Conservation (phyloP, 106 monocot genomes). For the Apostasia shenzhenica region DNA sequence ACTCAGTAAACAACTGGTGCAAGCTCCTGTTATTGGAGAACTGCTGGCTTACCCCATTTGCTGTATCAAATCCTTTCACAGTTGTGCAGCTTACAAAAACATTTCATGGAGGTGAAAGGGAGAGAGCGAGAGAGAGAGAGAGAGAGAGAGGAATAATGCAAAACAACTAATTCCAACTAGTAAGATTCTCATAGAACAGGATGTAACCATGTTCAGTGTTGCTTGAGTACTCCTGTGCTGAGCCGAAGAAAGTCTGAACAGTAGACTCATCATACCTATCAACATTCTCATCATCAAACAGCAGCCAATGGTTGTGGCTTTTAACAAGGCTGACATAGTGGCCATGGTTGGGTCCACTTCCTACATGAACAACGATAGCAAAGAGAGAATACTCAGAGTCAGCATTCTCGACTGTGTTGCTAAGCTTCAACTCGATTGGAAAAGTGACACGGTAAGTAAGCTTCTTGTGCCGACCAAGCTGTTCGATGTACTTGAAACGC, state of each 20-base stretch:
- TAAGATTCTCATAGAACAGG: slow-evolving; percentile 25
- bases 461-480: slow-evolving; percentile 42
- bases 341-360: slow-evolving; percentile 50
- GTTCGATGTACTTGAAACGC: slow-evolving; percentile 50
- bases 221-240: slow-evolving; percentile 29
- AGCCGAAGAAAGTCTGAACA: slow-evolving; percentile 28
- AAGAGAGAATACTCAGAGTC: slow-evolving; percentile 42
- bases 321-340: slow-evolving; percentile 46
- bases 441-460: slow-evolving; percentile 39
- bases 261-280: slow-evolving; percentile 28
- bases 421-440: slow-evolving; percentile 48
- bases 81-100: no score
- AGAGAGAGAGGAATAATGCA: no score
- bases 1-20: no score
- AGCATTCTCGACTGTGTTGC: slow-evolving; percentile 18
- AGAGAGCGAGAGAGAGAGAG: no score
- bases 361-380: slow-evolving; percentile 46
- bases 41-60: no score
- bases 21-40: no score
- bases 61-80: no score
- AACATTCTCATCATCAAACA: slow-evolving; percentile 31
- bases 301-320: slow-evolving; percentile 28
- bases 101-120: no score
- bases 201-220: slow-evolving; percentile 37
- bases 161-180: not conserved